Base-by-base conservation (phyloP, 208 protist species). In the Leishmania lainsoni region DNA sequence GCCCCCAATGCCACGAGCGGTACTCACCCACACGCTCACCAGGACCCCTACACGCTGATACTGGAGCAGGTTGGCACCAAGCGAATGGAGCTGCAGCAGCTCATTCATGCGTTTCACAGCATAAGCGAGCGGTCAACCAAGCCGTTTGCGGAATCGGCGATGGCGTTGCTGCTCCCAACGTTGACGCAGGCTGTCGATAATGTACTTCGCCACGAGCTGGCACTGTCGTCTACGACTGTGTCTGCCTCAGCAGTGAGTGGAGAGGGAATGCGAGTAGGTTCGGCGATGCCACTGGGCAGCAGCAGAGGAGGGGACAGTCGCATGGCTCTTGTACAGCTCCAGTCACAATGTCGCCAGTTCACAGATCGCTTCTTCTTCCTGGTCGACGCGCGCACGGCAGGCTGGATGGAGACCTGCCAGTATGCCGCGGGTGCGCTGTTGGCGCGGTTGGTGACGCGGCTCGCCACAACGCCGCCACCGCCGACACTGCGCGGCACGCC, bases 121-220 rank as follows among this genome's bases (percentile, higher is more conserved):
- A 84, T 91, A 56, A 78, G 80, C 45, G 84, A 91, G 65, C 39
- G 71, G 26, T 80, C 83, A n/a, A 82, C 87, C 42, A 63, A 63
- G 32, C 85, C 91, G n/a, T 94, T 94, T 71, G 83, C 89, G 22
- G 78, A 85, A 59, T 92, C 91, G 26, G 79, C 81, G 2, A 48
- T 79, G 52, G 79, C 83, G 14, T 59, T 89, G 52, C 85, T 93
- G 48, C 85, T 92, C 6, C 83, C 89, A 10, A 86, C 82, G 16
- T 32, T 86, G 65, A 82, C 78, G 1, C 77, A 86, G 56, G 78
- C 59, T 5, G 63, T 75, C 45, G 78, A 86, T 54, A 82, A n/a
- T 66, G 78, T 82, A 45, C 66, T 86, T 73, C 82, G 75, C 56
- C 75, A 75, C 54, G 82, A 86, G 74, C 73, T 86, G 22, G 59